Evolutionary conservation across 306 rosid genomes (phyloP).

Genomic region (Rosa lucieae): DNA sequence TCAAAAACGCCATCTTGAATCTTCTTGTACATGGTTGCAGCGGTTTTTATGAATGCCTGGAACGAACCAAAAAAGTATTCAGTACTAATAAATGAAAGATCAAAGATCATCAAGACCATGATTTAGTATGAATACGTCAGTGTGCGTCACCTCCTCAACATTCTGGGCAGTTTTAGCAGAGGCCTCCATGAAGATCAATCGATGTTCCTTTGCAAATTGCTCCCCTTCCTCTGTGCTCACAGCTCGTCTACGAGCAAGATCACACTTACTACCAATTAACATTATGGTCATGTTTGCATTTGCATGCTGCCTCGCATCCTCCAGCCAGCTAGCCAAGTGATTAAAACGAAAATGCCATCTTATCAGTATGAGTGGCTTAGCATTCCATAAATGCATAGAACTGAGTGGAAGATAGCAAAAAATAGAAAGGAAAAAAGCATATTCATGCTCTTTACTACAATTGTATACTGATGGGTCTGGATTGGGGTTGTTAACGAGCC

Average conservation of each 20-base stretch:
- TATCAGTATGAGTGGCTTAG: constrained; percentile 14
- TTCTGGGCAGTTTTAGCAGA: constrained; percentile 98
- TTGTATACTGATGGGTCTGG: background rate
- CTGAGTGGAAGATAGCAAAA: background rate
- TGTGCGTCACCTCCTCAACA: constrained; percentile 79
- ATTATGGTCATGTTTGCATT: constrained; percentile 97
- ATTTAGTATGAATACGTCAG: background rate
- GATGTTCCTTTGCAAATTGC: constrained; percentile 97
- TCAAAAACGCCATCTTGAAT: constrained; percentile 96
- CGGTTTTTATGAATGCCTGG: constrained; percentile 95
- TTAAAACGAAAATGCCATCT: constrained; percentile 30
- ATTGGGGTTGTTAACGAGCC: too few species aligned
- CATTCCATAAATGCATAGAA: background rate
- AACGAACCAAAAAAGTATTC: background rate
- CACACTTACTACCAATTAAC: constrained; percentile 94
- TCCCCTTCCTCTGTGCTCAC: constrained; percentile 99
- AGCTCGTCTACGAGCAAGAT: constrained; percentile 96
- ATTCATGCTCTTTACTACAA: background rate
- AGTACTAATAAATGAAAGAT: constrained; percentile 14
- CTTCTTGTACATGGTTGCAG: constrained; percentile 89
- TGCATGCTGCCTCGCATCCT: constrained; percentile 98
- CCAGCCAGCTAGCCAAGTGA: constrained; percentile 99
- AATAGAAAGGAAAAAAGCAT: background rate
- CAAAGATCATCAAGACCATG: constrained; percentile 9
- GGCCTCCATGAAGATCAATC: constrained; percentile 95